These are phyloP conservation scores for Penicillium sp. DNA, from an alignment of 2,329 filamentous ascomycete species.

Conservation along the genomic window DNA sequence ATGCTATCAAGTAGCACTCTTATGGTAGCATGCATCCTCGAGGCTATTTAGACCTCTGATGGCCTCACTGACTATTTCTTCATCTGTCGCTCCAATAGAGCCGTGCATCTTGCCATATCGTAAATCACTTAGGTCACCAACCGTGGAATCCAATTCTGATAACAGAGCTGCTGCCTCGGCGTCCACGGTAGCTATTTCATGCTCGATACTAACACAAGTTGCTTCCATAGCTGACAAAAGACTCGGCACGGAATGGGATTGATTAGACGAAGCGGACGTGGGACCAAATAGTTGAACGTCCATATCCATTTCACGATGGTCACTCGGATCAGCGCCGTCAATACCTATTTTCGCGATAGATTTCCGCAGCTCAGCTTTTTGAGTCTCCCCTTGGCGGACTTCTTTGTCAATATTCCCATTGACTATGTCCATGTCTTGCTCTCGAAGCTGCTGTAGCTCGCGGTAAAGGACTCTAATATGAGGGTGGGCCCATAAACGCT, in stretches of 20 bases:
- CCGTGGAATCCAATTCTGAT: slow-evolving; percentile 65
- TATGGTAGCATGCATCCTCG: slow-evolving; percentile 64
- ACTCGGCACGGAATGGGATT: slow-evolving; percentile 65
- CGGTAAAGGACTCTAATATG: slow-evolving; percentile 75
- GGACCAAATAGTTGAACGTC: slow-evolving; percentile 66
- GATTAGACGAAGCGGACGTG: slow-evolving; percentile 44
- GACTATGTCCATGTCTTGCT: slow-evolving; percentile 70
- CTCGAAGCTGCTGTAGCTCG: slow-evolving; percentile 76
- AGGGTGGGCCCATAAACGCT: slow-evolving; percentile 66
- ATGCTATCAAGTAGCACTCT: slow-evolving; percentile 14
- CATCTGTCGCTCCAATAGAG: slow-evolving; percentile 56
- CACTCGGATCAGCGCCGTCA: slow-evolving; percentile 36
- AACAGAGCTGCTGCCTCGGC: slow-evolving; percentile 66
- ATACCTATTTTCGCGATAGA: slow-evolving; percentile 38
- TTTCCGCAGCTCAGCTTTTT: slow-evolving; percentile 45
- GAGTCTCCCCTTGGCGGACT: slow-evolving; percentile 40
- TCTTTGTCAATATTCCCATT: slow-evolving; percentile 56
- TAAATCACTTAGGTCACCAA: slow-evolving; percentile 79
- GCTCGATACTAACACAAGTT: slow-evolving; percentile 68
- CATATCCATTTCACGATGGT: slow-evolving; percentile 48
- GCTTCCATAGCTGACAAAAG: slow-evolving; percentile 72
- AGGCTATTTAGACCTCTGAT: slow-evolving; percentile 69
- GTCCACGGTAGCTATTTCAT: slow-evolving; percentile 69
- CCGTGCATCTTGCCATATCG: slow-evolving; percentile 73
- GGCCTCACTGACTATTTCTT: slow-evolving; percentile 67